These are phyloP conservation scores for Microbotryum violaceum DNA, from an alignment of 1,284 basidiomycete genomes.

Conservation along the genomic window DNA sequence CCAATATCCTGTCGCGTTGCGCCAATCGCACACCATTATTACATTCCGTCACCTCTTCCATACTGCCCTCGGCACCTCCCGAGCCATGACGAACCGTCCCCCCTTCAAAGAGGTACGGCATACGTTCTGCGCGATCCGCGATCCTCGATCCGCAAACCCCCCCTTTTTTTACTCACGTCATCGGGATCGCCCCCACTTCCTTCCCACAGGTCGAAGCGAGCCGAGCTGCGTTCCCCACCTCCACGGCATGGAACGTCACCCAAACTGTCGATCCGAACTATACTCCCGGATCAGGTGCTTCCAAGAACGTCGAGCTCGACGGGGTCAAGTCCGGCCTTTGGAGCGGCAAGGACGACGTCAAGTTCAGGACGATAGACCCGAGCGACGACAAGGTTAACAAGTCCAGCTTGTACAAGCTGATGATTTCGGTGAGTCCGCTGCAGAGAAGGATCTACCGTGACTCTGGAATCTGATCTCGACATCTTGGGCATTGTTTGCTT, in stretches of 20 bases:
- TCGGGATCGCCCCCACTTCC: neutral
- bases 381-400: constrained; percentile 44
- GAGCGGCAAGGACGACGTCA: constrained; percentile 49
- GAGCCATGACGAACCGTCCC: constrained; percentile 16
- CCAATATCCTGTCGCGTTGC: too few species aligned
- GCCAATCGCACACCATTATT: too few species aligned
- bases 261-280: constrained; percentile 51
- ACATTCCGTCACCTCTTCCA: neutral
- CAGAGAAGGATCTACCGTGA: neutral
- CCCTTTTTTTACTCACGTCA: neutral
- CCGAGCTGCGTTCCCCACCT: constrained; percentile 13
- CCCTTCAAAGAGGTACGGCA: constrained; percentile 26
- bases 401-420: constrained; percentile 47
- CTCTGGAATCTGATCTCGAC: neutral
- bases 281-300: constrained; percentile 50
- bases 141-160: neutral
- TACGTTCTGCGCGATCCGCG: neutral
- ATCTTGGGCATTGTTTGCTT: neutral
- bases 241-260: neutral
- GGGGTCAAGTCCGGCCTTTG: constrained; percentile 49
- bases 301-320: constrained; percentile 30
- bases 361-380: constrained; percentile 53
- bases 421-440: constrained; percentile 45
- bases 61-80: neutral
- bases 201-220: constrained; percentile 21